Evolutionary conservation across 176 grass and related monocot genomes (phyloP).

Genomic region (Triticum turgidum): DNA sequence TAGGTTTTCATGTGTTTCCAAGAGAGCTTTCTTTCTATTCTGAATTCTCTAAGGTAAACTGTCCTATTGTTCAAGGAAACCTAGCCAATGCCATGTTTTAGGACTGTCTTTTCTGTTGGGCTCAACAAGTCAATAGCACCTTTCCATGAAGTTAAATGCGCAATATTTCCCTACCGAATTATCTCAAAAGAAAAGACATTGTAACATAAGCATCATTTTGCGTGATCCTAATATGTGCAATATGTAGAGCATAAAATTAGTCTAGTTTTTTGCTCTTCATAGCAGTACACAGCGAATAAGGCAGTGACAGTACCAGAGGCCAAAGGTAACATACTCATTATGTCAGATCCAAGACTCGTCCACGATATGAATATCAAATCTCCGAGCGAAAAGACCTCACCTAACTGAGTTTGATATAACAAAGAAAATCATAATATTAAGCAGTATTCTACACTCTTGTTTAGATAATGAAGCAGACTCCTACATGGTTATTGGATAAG

Average conservation of each 20-base stretch:
- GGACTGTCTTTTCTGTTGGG: neutral
- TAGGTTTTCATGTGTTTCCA: slow-evolving; percentile 5
- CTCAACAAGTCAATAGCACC: neutral
- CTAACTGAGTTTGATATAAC: neutral
- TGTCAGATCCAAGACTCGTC: neutral
- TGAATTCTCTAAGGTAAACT: neutral
- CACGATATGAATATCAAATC: neutral
- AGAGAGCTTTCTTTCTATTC: neutral
- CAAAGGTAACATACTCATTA: neutral
- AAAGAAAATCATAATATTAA: neutral
- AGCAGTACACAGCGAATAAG: neutral
- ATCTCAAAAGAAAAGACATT: no score
- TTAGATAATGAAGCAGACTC: neutral
- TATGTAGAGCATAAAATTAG: neutral
- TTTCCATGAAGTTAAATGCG: neutral
- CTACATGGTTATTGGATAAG: neutral
- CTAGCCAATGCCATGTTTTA: neutral
- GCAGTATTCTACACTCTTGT: neutral
- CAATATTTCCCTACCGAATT: neutral
- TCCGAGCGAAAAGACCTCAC: neutral
- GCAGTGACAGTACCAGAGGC: neutral
- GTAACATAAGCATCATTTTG: neutral
- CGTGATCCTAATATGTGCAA: neutral
- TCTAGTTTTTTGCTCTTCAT: neutral
- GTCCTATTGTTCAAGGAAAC: neutral